These are phyloP conservation scores for Rhypophila decipiens DNA, from an alignment of 495 filamentous ascomycete genomes.

Conservation along the genomic window DNA sequence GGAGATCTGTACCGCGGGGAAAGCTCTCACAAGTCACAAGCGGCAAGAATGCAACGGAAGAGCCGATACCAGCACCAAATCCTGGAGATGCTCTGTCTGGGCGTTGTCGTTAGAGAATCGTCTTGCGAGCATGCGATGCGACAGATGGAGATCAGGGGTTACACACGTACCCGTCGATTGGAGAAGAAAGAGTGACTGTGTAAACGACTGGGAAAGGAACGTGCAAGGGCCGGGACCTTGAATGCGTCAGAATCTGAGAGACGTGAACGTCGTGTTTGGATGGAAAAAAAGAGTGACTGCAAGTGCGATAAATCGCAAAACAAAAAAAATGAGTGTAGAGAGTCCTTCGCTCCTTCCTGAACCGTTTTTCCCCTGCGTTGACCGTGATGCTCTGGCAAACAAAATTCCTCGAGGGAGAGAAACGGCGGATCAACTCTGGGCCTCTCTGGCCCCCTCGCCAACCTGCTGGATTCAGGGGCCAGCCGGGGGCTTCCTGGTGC, in stretches of 20 bases:
- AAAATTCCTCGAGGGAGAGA: neutral
- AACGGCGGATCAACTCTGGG: constrained; percentile 5
- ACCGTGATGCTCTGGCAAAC: neutral
- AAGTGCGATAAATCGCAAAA: constrained; percentile 5
- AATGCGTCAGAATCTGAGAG: constrained; percentile 2
- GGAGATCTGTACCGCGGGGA: neutral
- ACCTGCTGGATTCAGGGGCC: constrained; percentile 21
- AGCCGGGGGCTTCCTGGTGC: constrained; percentile 12
- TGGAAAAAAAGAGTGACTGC: constrained; percentile 8
- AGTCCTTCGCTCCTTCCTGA: constrained; percentile 1
- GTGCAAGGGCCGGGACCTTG: constrained; percentile 7
- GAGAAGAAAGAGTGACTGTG: constrained; percentile 14
- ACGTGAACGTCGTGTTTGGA: constrained; percentile 1
- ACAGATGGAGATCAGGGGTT: constrained; percentile 26
- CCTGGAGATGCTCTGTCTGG: too few species aligned
- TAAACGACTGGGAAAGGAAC: constrained; percentile 13
- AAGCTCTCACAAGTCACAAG: neutral
- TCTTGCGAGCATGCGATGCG: constrained; percentile 13
- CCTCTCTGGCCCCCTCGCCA: too few species aligned
- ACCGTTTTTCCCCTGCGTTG: neutral
- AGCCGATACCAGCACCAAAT: too few species aligned
- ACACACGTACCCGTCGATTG: constrained; percentile 21
- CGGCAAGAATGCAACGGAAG: neutral
- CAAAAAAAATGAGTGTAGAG: constrained; percentile 15
- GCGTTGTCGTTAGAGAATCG: constrained; percentile 21